Percentiles rank a stretch among this genome's conserved stretches.
Evolutionary conservation across 163 green algal species (phyloP).

Genomic region (Volvox carteri): DNA sequence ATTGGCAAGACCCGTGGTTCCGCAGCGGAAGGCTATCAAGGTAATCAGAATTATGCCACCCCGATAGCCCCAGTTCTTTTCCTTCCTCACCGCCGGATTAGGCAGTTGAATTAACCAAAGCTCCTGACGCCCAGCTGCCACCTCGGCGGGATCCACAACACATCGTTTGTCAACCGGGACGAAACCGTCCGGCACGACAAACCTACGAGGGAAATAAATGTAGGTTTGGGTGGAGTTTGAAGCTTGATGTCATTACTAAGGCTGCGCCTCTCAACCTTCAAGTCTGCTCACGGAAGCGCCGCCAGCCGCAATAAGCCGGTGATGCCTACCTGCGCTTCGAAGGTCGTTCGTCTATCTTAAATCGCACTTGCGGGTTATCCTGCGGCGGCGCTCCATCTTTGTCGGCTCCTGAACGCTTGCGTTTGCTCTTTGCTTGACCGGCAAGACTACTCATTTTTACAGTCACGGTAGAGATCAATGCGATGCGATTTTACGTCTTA

Average conservation of each 20-base stretch:
- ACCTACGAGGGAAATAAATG: background rate
- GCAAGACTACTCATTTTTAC: background rate
- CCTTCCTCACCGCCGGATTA: conserved; percentile 1
- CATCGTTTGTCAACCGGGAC: background rate
- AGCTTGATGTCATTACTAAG: background rate
- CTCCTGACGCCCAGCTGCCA: conserved; percentile 25
- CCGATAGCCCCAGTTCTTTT: background rate
- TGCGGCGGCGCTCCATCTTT: background rate
- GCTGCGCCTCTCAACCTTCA: background rate
- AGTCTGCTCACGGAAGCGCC: background rate
- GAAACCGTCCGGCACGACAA: conserved; percentile 24
- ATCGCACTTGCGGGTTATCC: background rate
- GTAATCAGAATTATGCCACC: background rate
- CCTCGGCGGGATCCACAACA: background rate
- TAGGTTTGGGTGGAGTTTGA: no score
- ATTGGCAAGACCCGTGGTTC: background rate
- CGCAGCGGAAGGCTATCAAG: no score
- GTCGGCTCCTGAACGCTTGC: conserved; percentile 10
- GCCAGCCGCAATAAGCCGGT: background rate
- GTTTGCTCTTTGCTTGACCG: background rate
- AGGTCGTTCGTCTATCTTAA: conserved; percentile 15
- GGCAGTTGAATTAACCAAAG: conserved; percentile 56
- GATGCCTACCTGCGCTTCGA: conserved; percentile 25
- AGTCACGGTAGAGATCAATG: background rate
- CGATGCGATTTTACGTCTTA: background rate